phyloP scores from a whole-genome alignment of 1,284 basidiomycete species.

The Malassezia yamatoensis region DNA sequence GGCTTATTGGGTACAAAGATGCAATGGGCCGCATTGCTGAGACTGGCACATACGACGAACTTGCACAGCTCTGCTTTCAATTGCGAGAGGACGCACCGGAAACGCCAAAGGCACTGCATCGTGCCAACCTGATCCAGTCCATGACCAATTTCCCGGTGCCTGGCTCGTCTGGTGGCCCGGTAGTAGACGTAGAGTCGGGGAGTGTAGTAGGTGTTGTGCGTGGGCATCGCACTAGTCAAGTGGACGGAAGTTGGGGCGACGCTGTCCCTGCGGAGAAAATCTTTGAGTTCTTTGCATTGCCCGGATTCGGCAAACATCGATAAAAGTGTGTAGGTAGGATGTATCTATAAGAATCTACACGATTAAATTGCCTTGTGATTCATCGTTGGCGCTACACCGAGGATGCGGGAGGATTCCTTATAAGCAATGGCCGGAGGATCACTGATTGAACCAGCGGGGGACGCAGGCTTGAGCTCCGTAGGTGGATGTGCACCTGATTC shows the following conservation, averaged over 20 bases:
- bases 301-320: slow-evolving; percentile 26
- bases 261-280: slow-evolving; percentile 62
- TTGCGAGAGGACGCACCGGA: slow-evolving; percentile 24
- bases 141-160: slow-evolving; percentile 53
- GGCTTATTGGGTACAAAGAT: slow-evolving; percentile 42
- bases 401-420: background rate
- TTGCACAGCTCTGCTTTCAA: slow-evolving; percentile 54
- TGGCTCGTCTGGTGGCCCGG: slow-evolving; percentile 63
- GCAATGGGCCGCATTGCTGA: slow-evolving; percentile 23
- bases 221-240: slow-evolving; percentile 54
- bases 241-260: slow-evolving; percentile 59
- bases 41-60: slow-evolving; percentile 61
- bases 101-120: slow-evolving; percentile 28
- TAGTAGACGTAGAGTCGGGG: slow-evolving; percentile 59
- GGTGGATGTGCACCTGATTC: background rate
- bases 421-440: background rate
- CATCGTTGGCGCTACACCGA: slow-evolving; percentile 1
- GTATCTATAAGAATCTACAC: background rate
- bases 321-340: background rate
- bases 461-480: background rate
- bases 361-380: slow-evolving; percentile 14
- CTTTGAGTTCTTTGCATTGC: slow-evolving; percentile 52
- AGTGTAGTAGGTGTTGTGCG: slow-evolving; percentile 62
- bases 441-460: background rate
- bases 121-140: slow-evolving; percentile 10